Evolutionary conservation across 768 basidiomycete species (phyloP).

Genomic region (Lactarius indigo): DNA sequence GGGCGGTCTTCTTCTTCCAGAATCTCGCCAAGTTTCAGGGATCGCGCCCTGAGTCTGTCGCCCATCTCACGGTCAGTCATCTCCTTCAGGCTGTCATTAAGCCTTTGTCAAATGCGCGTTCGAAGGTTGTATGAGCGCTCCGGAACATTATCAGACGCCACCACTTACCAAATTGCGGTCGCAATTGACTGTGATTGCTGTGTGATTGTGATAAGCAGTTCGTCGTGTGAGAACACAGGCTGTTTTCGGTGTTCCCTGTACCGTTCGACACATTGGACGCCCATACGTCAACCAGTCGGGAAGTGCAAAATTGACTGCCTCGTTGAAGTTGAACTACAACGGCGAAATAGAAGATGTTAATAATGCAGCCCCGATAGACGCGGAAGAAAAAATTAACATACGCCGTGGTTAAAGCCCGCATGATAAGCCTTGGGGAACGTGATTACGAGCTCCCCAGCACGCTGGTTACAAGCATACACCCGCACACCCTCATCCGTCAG

Average conservation of each 20-base stretch:
- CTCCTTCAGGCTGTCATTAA: slow-evolving; percentile 76
- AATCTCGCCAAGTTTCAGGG: slow-evolving; percentile 57
- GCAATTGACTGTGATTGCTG: slow-evolving; percentile 89
- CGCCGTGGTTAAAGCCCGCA: slow-evolving; percentile 97
- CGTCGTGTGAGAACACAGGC: slow-evolving; percentile 98
- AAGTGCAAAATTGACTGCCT: slow-evolving; percentile 97
- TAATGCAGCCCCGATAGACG: slow-evolving; percentile 13
- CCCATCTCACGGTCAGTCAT: slow-evolving; percentile 84
- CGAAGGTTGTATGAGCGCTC: slow-evolving; percentile 8
- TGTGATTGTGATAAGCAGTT: slow-evolving; percentile 96
- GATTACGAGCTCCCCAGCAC: slow-evolving; percentile 95
- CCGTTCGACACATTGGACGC: slow-evolving; percentile 79
- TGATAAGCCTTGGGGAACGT: slow-evolving; percentile 98
- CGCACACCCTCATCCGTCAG: slow-evolving; percentile 85
- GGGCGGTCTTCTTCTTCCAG: slow-evolving; percentile 76
- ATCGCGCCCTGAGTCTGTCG: slow-evolving; percentile 60
- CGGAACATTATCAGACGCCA: slow-evolving; percentile 20
- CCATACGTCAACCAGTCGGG: slow-evolving; percentile 92
- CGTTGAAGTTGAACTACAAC: slow-evolving; percentile 90
- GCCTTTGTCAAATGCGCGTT: slow-evolving; percentile 45
- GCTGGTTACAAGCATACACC: slow-evolving; percentile 92
- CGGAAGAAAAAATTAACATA: slow-evolving; percentile 40
- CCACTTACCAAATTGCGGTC: slow-evolving; percentile 83
- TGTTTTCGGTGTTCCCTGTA: slow-evolving; percentile 90
- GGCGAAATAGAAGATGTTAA: slow-evolving; percentile 14